A percentile compares a stretch with the other conserved stretches of the same genome.
phyloP scores from a whole-genome alignment of 345 rosid species.

The Eucalyptus brandiana region DNA sequence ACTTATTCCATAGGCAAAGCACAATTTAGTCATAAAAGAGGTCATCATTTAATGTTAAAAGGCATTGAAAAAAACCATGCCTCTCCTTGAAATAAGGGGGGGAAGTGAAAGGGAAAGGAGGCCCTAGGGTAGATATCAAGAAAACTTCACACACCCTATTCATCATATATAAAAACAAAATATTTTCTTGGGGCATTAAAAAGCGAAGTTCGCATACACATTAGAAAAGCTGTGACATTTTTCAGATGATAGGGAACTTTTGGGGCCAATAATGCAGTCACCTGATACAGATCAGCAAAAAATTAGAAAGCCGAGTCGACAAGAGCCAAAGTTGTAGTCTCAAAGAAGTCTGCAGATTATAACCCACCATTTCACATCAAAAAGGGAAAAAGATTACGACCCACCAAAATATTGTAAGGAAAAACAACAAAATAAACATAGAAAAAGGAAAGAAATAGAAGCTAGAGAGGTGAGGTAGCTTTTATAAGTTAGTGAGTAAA shows the following conservation, averaged over 20 bases:
- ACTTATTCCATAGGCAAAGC: neutral
- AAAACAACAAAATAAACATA: neutral
- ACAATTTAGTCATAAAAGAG: neutral
- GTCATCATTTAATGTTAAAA: neutral
- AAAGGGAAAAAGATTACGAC: neutral
- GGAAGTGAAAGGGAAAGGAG: neutral
- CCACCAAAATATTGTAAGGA: neutral
- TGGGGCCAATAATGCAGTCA: conserved; percentile 26
- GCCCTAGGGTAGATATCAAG: neutral
- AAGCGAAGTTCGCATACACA: neutral
- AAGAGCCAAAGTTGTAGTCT: neutral
- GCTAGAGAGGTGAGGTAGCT: neutral
- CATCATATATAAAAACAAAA: neutral
- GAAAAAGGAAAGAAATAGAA: neutral
- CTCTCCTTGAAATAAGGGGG: neutral
- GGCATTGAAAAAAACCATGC: neutral
- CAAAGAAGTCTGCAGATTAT: conserved; percentile 2
- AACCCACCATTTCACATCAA: neutral
- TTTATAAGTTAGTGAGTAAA: conserved; percentile 9
- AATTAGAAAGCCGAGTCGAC: neutral
- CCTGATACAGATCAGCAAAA: conserved; percentile 11
- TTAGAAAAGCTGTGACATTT: neutral
- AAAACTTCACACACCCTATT: neutral
- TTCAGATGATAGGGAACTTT: conserved; percentile 23
- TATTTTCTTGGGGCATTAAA: neutral